Evolutionary conservation across 1,284 basidiomycete species (phyloP), one percentile per base, ranked within the genome.

Genomic region (Cutaneotrichosporon dermatis): DNA sequence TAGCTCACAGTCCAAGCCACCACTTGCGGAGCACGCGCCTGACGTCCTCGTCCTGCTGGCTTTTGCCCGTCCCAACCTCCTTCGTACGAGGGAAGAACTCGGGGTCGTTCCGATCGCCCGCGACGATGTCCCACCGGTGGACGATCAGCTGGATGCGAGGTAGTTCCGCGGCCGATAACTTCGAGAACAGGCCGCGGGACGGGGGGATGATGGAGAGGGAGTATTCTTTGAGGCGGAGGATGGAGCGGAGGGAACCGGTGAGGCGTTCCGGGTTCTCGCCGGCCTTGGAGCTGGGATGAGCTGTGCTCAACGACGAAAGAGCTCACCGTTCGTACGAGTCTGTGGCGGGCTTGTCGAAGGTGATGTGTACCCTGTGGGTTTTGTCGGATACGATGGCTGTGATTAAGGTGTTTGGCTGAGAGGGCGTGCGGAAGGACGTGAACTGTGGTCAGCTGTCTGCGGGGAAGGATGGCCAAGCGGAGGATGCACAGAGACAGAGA

Each of bases 1-100:
- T 3, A 25, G 16, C 56, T 15, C 52, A 73, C 70, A 64, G 62
- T 35, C 71, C 71, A 56, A 60, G 53, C 66, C 64, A 75, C 71
- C 73, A 75, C 60, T 70, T 73, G 36, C 62, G 61, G 34, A 74
- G 46, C 6, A 72, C 58, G 39, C 34, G 57, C 34, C 61, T 60
- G 2, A 69, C 55, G 16, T 59, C 54, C 6, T 46, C 61, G 57
- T 69, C 66, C 6, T 39, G 9, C 25, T 4, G 10, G 13, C 39
- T 51, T 4, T 40, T 53, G 6, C 66, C 66, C 9, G 35, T 44
- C 0, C 67, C 64, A 6, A 71, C 37, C 35, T 65, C 64, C 1
- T 12, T 15, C 0, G 63, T 56, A 13, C 55, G 42, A 3, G 63
- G 55, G 12, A 40, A 67, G 48, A 62, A 69, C 1, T 65, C 57